A percentile compares a stretch with the other conserved stretches of the same genome.
Evolutionary conservation across 352 stramenopile genomes (phyloP).

Genomic region (Phytophthora sojae): DNA sequence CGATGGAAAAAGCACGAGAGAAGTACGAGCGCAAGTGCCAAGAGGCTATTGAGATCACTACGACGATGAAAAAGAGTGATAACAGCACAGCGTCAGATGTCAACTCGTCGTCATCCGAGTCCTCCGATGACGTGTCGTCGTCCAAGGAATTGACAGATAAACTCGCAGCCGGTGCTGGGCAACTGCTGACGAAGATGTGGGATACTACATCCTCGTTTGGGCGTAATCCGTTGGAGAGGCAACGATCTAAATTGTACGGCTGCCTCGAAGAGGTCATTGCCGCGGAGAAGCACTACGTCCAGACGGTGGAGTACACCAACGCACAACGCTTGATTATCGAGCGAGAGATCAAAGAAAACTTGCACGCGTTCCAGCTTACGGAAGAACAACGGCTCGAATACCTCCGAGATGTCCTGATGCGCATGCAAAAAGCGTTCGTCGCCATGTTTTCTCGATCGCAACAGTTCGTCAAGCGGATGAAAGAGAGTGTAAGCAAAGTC

Average conservation of each 20-base stretch:
- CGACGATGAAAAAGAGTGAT: conserved; percentile 43
- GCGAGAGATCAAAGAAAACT: conserved; percentile 78
- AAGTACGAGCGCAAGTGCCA: conserved; percentile 82
- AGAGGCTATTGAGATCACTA: conserved; percentile 67
- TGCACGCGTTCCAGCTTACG: conserved; percentile 83
- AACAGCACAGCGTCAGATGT: conserved; percentile 6
- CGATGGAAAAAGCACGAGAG: conserved; percentile 75
- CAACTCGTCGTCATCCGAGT: conserved; percentile 14
- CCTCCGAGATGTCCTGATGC: conserved; percentile 77
- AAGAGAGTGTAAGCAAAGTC: conserved; percentile 56
- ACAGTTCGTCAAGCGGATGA: conserved; percentile 58
- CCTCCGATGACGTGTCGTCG: conserved; percentile 33
- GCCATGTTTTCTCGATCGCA: conserved; percentile 54
- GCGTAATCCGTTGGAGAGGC: conserved; percentile 67
- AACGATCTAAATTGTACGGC: conserved; percentile 65
- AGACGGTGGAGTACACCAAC: conserved; percentile 75
- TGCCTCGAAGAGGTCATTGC: conserved; percentile 76
- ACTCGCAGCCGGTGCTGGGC: conserved; percentile 55
- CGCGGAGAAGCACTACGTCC: conserved; percentile 74
- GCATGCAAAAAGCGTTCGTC: conserved; percentile 66
- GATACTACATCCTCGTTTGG: conserved; percentile 76
- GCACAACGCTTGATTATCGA: conserved; percentile 71
- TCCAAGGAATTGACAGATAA: conserved; percentile 75
- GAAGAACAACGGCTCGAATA: conserved; percentile 87
- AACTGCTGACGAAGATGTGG: conserved; percentile 87